phyloP scores from a whole-genome alignment of 2,329 filamentous ascomycete genomes.

The Aspergillus sergii region DNA sequence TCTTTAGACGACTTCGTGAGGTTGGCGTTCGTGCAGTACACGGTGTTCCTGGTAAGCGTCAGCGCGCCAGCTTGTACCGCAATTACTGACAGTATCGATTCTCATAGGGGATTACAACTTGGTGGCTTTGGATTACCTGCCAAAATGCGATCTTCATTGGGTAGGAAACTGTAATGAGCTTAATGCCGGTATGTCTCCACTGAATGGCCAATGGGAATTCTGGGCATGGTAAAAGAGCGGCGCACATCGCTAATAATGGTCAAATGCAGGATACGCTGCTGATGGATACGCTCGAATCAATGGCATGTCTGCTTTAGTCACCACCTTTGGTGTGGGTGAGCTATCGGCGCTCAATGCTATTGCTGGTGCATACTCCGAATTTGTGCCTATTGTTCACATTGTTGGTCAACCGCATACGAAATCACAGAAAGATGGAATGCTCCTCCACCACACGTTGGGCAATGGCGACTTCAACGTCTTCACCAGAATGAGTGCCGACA shows the following conservation, averaged over 20 bases:
- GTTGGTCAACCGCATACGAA: conserved; percentile 56
- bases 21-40: conserved; percentile 54
- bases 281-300: conserved; percentile 77
- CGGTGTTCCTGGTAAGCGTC: conserved; percentile 56
- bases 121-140: conserved; percentile 59
- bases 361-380: conserved; percentile 74
- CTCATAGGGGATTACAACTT: conserved; percentile 68
- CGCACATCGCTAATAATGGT: background rate
- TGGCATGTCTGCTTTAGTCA: conserved; percentile 69
- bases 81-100: background rate
- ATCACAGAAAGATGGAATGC: conserved; percentile 49
- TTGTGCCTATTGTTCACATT: conserved; percentile 67
- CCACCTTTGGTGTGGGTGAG: conserved; percentile 73
- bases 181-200: conserved; percentile 52
- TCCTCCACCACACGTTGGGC: conserved; percentile 69
- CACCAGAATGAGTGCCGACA: conserved; percentile 71
- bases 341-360: conserved; percentile 72
- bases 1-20: conserved; percentile 53
- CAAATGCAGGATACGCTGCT: conserved; percentile 65
- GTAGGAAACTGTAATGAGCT: conserved; percentile 66
- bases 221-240: background rate
- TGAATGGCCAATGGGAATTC: background rate
- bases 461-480: conserved; percentile 85
- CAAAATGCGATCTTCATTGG: conserved; percentile 58
- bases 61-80: conserved; percentile 4